Base-by-base conservation (phyloP, 306 rosid genomes). In the Trichosanthes truncata region DNA sequence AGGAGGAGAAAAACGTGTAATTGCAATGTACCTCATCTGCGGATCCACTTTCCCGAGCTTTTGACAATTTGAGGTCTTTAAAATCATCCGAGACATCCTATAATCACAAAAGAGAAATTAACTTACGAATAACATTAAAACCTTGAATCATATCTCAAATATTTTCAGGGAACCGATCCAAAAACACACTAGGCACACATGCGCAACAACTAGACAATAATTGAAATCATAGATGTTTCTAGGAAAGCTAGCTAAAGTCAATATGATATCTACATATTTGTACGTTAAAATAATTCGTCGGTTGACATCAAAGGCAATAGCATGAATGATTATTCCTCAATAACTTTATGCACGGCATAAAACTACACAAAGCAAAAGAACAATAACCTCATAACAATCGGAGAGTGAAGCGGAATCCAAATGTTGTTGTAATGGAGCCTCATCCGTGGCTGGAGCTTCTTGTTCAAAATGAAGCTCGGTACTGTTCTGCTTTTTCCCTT, bases 21-120 rank as follows among this genome's bases (percentile, higher is more conserved):
- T 74, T n/a, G 41, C 31, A 21, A 51, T 40, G 33, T 65, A 87
- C 96, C 96, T 92, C 89, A 49, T 85, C 63, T 57, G 86, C 84
- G 0, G 82, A 81, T 43, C 41, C 84, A 69, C 60, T 79, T 65
- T 55, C 78, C n/a, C n/a, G n/a, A n/a, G n/a, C n/a, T n/a, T n/a
- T n/a, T 25, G 85, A 79, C 38, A 83, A 85, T 52, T 76, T 59
- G 43, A 81, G 73, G 8, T 85, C 72, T 56, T 84, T 83, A 82
- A 40, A 78, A 79, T 83, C 87, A 10, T 65, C 80, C 13, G 35
- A 74, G 25, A 66, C 48, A 73, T 71, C 86, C 89, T 84, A 38
- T 10, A 52, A 81, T 33, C 26, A 76, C 9, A 81, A 75, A 81
- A 38, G 31, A 72, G 31, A 72, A 81, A 46, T 57, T 73, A 49